Percentiles rank a stretch among this genome's conserved stretches.
Evolutionary conservation across 148 eudicot species (phyloP).

Genomic region (Arctostaphylos glauca): DNA sequence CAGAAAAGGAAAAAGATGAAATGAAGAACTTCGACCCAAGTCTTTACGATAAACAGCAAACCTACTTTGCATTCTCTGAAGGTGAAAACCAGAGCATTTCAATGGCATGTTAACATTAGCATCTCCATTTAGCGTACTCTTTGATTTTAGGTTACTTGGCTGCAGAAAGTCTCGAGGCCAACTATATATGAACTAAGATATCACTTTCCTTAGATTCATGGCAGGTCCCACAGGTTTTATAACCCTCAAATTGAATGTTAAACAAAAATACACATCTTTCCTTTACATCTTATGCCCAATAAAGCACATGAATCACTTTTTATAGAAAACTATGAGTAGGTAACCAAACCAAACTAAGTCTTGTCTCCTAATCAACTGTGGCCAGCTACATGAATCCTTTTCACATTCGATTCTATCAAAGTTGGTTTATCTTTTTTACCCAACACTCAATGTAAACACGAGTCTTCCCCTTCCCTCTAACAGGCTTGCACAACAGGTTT

Average conservation of each 20-base stretch:
- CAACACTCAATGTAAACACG: not conserved
- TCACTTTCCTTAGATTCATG: not conserved
- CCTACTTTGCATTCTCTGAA: not conserved
- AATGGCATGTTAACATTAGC: not conserved
- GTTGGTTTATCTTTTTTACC: not conserved
- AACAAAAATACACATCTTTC: too few relatives aligned
- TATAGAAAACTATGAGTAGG: too few relatives aligned
- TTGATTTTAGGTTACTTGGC: not conserved
- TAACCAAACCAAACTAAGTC: too few relatives aligned
- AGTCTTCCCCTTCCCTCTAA: not conserved
- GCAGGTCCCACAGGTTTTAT: not conserved
- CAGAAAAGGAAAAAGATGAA: not conserved
- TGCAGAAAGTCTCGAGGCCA: not conserved
- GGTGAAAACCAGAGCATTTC: not conserved
- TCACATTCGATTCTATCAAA: not conserved
- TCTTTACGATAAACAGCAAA: not conserved
- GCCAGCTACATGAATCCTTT: too few relatives aligned
- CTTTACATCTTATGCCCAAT: too few relatives aligned
- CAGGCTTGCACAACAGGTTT: not conserved
- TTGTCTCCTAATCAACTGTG: too few relatives aligned
- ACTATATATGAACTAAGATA: not conserved
- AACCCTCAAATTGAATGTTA: not conserved
- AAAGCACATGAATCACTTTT: too few relatives aligned
- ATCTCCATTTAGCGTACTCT: not conserved
- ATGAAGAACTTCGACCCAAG: conserved; percentile 1